These are phyloP conservation scores for Verticillium alfalfae DNA, from an alignment of 2,329 filamentous ascomycete species.

Conservation along the genomic window DNA sequence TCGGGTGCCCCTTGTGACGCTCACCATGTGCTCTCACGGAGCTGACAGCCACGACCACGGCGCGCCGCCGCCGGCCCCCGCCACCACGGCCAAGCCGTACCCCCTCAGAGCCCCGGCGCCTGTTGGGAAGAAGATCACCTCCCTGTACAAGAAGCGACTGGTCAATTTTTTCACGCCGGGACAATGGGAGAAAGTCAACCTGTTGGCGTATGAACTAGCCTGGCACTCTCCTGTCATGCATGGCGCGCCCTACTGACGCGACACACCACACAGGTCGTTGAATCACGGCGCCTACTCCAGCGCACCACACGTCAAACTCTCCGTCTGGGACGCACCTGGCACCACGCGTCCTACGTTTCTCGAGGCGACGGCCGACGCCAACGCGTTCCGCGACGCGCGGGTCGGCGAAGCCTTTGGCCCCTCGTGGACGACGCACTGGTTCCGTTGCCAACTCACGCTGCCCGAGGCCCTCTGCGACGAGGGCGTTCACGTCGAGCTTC, in stretches of 20 bases:
- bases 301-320: slow-evolving; percentile 8
- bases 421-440: slow-evolving; percentile 70
- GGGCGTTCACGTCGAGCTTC: slow-evolving; percentile 53
- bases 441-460: slow-evolving; percentile 54
- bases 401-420: slow-evolving; percentile 59
- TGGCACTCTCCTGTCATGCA: background rate
- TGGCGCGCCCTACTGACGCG: background rate
- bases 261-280: slow-evolving; percentile 5
- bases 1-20: no score
- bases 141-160: slow-evolving; percentile 11
- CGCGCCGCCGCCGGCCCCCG: slow-evolving; percentile 1
- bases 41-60: background rate
- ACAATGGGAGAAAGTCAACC: slow-evolving; percentile 15
- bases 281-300: slow-evolving; percentile 9
- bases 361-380: slow-evolving; percentile 9
- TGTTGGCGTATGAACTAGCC: slow-evolving; percentile 8
- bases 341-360: slow-evolving; percentile 10
- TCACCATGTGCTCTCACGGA: slow-evolving; percentile 6
- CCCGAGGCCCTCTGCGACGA: slow-evolving; percentile 49
- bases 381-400: slow-evolving; percentile 22
- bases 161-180: slow-evolving; percentile 14
- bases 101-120: slow-evolving; percentile 5
- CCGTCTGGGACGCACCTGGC: slow-evolving; percentile 12
- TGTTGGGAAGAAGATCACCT: slow-evolving; percentile 7
- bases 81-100: slow-evolving; percentile 5